Base-by-base conservation (phyloP, 106 monocot species). In the Platanthera guangdongensis region DNA sequence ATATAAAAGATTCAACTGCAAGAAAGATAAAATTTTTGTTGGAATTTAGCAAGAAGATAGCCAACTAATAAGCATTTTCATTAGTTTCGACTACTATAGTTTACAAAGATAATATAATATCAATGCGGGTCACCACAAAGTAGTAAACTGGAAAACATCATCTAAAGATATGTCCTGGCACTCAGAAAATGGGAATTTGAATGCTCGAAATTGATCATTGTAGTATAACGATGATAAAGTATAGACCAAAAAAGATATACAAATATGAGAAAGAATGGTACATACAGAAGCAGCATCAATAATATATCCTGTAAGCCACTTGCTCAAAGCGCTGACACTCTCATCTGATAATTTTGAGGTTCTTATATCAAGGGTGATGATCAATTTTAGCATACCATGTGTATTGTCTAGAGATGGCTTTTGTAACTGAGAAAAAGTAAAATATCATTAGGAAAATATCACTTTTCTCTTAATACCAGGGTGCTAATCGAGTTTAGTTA, bases 211-310 rank as follows among this genome's bases (percentile, higher is more conserved):
- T 22, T 39, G 32, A 39, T 67, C 12, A 67, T 67, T 39, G 25
- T 9, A 67, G 9, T 7, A 25, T 12, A 67, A 67, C 30, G 30
- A 60, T 60, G 59, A 12, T 39, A 67, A 65, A 30, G 4, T 39
- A 12, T 22, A 67, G 2, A 30, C 39, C 67, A 67, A 67, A 67
- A 63, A 8, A 67, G 7, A 39, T 16, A 9, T 53, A 59, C 7
- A 71, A 50, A 22, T 14, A 81, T 8, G 72, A 8, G 21, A 4
- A 64, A 18, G 13, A 69, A 50, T 30, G 46, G 46, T 51, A 84
- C 92, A 72, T 88, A 95, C 95, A 85, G 80, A 81, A 81, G 90
- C 57, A 71, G 83, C 82, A 80, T 81, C 81, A 52, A 88, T 47
- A 74, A 90, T 51, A 63, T 92, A 95, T 30, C 60, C 12, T 63